A percentile compares a stretch with the other conserved stretches of the same genome.
These are phyloP conservation scores for Elongisporangium undulatum DNA, from an alignment of 352 stramenopile genomes.

Conservation along the genomic window DNA sequence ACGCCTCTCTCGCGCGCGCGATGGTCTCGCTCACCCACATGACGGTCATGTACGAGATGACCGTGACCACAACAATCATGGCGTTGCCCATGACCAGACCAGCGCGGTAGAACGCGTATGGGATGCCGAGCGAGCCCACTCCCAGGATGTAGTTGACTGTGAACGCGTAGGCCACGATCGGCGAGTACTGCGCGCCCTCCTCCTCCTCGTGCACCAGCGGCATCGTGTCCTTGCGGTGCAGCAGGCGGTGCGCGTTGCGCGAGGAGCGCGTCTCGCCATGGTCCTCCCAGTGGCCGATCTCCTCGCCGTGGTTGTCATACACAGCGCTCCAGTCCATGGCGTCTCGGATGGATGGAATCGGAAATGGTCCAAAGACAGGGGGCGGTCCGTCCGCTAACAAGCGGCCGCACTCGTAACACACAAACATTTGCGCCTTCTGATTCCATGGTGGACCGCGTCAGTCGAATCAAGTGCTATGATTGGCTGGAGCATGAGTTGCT, in stretches of 20 bases:
- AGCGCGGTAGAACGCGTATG: constrained; percentile 81
- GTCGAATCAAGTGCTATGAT: neutral
- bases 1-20: constrained; percentile 45
- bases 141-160: constrained; percentile 93
- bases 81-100: constrained; percentile 71
- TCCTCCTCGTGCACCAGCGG: constrained; percentile 26
- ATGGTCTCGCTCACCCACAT: constrained; percentile 86
- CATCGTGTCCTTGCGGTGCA: constrained; percentile 58
- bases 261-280: constrained; percentile 71
- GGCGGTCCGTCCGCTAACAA: neutral
- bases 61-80: constrained; percentile 74
- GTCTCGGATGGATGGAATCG: neutral
- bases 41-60: constrained; percentile 87
- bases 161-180: constrained; percentile 82
- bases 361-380: neutral
- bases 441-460: neutral
- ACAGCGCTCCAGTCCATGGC: constrained; percentile 77
- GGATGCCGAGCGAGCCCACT: constrained; percentile 87
- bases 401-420: neutral
- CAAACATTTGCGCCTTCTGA: neutral
- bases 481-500: neutral
- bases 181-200: constrained; percentile 43
- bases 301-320: constrained; percentile 72
- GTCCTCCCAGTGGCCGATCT: constrained; percentile 55
- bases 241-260: constrained; percentile 57